These are phyloP conservation scores for Cicer cuneatum DNA, from an alignment of 306 rosid species.

Conservation along the genomic window DNA sequence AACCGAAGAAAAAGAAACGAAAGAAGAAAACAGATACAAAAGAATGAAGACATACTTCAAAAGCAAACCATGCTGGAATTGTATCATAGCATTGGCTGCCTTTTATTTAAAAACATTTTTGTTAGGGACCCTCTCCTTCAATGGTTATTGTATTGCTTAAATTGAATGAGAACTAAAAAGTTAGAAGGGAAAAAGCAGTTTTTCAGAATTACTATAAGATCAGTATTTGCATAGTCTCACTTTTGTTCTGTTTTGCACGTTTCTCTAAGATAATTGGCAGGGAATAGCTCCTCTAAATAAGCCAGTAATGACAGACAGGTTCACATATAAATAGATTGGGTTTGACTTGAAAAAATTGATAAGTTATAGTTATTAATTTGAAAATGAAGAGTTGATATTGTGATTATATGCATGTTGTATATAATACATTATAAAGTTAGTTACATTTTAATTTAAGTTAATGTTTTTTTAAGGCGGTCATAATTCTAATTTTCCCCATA, in stretches of 20 bases:
- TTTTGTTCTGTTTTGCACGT: not conserved
- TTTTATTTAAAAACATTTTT: not conserved
- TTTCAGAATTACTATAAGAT: constrained; percentile 9
- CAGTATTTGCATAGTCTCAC: constrained; percentile 11
- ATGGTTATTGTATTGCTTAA: constrained; percentile 32
- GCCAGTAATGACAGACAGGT: not conserved
- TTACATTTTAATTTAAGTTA: not conserved
- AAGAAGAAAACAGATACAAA: constrained; percentile 67
- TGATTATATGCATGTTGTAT: not conserved
- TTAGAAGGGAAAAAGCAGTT: not conserved
- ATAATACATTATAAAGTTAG: not conserved
- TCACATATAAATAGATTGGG: not conserved
- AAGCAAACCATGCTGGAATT: constrained; percentile 30
- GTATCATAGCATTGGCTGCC: constrained; percentile 43
- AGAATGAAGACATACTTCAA: constrained; percentile 45
- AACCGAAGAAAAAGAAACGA: constrained; percentile 73
- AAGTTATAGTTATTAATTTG: not conserved
- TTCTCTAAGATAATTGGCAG: not conserved
- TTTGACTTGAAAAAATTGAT: not conserved
- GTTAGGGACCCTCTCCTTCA: constrained; percentile 28
- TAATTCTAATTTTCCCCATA: no score
- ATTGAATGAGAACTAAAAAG: constrained; percentile 30
- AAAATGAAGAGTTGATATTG: not conserved
- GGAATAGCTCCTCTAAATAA: not conserved
- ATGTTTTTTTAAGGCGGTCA: not conserved